These are phyloP conservation scores for Globisporangium uncinulatum DNA, from an alignment of 352 stramenopile genomes.

Conservation along the genomic window DNA sequence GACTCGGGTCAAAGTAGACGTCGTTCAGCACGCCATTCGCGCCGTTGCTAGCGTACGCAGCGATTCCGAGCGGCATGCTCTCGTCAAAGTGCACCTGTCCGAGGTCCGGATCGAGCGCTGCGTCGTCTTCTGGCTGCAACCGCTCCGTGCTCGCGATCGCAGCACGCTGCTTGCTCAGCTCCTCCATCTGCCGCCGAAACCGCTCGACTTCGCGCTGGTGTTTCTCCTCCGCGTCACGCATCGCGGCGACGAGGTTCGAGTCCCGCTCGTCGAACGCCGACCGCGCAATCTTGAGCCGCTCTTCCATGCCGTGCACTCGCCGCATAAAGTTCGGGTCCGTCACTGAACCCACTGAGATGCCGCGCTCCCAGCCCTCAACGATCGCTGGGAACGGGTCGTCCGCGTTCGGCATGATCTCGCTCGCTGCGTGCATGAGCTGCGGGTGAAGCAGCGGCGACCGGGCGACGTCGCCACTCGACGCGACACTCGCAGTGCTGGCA, in stretches of 20 bases:
- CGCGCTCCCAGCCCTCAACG: slow-evolving; percentile 41
- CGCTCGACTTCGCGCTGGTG: slow-evolving; percentile 80
- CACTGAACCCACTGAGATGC: slow-evolving; percentile 55
- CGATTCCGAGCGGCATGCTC: slow-evolving; percentile 4
- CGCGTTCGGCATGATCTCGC: slow-evolving; percentile 34
- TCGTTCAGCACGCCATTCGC: not conserved
- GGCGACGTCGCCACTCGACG: slow-evolving; percentile 17
- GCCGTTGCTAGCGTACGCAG: not conserved
- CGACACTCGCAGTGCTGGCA: slow-evolving; percentile 19
- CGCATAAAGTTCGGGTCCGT: slow-evolving; percentile 49
- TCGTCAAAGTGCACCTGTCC: slow-evolving; percentile 11
- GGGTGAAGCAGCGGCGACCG: slow-evolving; percentile 26
- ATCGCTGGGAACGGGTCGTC: slow-evolving; percentile 33
- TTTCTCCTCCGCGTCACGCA: slow-evolving; percentile 76
- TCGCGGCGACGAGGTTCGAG: slow-evolving; percentile 61
- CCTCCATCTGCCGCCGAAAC: slow-evolving; percentile 79
- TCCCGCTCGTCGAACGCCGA: slow-evolving; percentile 64
- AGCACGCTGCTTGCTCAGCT: slow-evolving; percentile 74
- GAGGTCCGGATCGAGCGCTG: slow-evolving; percentile 8
- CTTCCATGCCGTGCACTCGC: slow-evolving; percentile 60
- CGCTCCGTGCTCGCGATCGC: slow-evolving; percentile 31
- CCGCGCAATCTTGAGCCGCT: slow-evolving; percentile 51
- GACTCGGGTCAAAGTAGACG: not conserved
- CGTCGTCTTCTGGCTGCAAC: slow-evolving; percentile 33
- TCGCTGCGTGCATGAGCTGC: slow-evolving; percentile 33